Conservation (phyloP, 1,139 yeast genomes). For the Eremothecium gossypii region DNA sequence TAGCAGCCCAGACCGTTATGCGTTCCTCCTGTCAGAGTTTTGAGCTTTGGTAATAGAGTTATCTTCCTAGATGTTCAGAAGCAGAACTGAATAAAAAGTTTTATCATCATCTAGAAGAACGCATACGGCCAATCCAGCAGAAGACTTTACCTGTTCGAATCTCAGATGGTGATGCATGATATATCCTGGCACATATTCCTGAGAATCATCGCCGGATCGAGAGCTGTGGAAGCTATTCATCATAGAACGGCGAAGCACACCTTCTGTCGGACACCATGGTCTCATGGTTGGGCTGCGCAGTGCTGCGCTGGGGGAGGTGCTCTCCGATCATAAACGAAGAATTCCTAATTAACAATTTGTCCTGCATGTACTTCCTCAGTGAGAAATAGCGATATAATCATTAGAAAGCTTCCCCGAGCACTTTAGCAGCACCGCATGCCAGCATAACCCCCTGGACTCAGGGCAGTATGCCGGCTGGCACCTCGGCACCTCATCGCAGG, state of each 20-base stretch:
- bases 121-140: neutral
- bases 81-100: conserved; percentile 30
- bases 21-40: conserved; percentile 2
- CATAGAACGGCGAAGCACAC: conserved; percentile 11
- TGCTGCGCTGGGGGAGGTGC: neutral
- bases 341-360: conserved; percentile 32
- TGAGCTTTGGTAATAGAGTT: conserved; percentile 26
- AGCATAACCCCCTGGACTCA: too few relatives aligned
- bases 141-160: conserved; percentile 1
- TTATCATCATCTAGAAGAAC: conserved; percentile 24
- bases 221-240: conserved; percentile 30
- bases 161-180: conserved; percentile 34
- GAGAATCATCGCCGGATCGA: conserved; percentile 31
- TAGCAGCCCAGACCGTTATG: too few relatives aligned
- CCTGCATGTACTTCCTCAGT: conserved; percentile 34
- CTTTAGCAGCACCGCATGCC: neutral
- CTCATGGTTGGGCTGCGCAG: conserved; percentile 18
- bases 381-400: conserved; percentile 24
- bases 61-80: conserved; percentile 31
- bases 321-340: conserved; percentile 31
- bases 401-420: conserved; percentile 4
- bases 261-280: conserved; percentile 21
- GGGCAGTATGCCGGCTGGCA: too few relatives aligned
- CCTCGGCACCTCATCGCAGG: too few relatives aligned
- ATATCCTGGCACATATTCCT: conserved; percentile 31